Evolutionary conservation across 768 basidiomycete species (phyloP).

Genomic region (Auricularia heimuer): DNA sequence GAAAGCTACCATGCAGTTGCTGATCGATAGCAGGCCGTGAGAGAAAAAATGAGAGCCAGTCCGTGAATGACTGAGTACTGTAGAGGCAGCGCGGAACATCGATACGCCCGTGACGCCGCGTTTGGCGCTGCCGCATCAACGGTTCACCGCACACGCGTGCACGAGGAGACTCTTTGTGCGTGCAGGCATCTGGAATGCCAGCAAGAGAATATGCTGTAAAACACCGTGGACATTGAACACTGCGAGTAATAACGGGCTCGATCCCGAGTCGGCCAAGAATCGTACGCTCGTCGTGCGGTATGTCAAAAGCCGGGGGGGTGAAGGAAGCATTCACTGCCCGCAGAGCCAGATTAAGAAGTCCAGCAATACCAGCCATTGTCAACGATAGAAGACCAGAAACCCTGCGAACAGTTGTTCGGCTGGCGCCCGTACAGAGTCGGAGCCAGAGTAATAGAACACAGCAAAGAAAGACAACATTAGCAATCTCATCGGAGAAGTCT

Average conservation of each 20-base stretch:
- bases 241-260: not conserved
- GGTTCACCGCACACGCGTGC: not conserved
- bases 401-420: not conserved
- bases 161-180: not conserved
- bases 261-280: not conserved
- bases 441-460: not conserved
- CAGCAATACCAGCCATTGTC: not conserved
- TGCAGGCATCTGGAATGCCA: not conserved
- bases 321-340: not conserved
- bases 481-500: not conserved
- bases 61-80: not conserved
- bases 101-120: not conserved
- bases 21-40: not conserved
- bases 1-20: not conserved
- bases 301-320: not conserved
- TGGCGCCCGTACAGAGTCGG: not conserved
- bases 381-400: not conserved
- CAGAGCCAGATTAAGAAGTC: not conserved
- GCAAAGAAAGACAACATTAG: not conserved
- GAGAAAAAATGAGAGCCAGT: not conserved
- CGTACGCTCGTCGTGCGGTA: not conserved
- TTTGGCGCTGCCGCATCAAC: not conserved
- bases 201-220: not conserved
- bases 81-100: not conserved
- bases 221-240: not conserved